Conservation (phyloP, 164 flowering plant genomes). For the Umbilicus rupestris region DNA sequence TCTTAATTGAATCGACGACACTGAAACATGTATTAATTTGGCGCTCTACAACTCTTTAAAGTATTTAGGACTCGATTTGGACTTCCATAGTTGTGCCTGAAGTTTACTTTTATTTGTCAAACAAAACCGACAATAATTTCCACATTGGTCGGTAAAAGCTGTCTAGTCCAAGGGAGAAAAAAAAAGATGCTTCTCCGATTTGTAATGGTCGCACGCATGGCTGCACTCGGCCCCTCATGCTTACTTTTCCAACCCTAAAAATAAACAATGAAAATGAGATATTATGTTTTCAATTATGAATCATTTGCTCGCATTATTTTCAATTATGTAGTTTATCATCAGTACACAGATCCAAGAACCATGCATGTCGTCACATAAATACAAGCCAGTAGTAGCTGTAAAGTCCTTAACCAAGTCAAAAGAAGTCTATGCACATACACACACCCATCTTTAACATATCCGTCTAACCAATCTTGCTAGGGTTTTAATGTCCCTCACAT, state of each 20-base stretch:
- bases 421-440: background rate
- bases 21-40: too few relatives aligned
- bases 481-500: constrained; percentile 6
- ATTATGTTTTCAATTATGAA: too few relatives aligned
- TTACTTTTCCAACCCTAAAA: background rate
- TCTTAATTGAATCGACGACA: too few relatives aligned
- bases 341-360: background rate
- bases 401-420: background rate
- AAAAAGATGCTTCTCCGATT: background rate
- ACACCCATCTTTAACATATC: background rate
- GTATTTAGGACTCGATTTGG: background rate
- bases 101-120: background rate
- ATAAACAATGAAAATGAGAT: too few relatives aligned
- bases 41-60: background rate
- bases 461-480: background rate
- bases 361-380: constrained; percentile 3
- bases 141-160: constrained; percentile 6
- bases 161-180: background rate
- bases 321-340: background rate
- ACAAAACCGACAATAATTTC: background rate
- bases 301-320: too few relatives aligned
- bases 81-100: too few relatives aligned
- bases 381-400: background rate
- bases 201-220: constrained; percentile 6
- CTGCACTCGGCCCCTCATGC: background rate